These are phyloP conservation scores for Cercospora sp. DNA, from an alignment of 2,329 filamentous ascomycete genomes.

Conservation along the genomic window DNA sequence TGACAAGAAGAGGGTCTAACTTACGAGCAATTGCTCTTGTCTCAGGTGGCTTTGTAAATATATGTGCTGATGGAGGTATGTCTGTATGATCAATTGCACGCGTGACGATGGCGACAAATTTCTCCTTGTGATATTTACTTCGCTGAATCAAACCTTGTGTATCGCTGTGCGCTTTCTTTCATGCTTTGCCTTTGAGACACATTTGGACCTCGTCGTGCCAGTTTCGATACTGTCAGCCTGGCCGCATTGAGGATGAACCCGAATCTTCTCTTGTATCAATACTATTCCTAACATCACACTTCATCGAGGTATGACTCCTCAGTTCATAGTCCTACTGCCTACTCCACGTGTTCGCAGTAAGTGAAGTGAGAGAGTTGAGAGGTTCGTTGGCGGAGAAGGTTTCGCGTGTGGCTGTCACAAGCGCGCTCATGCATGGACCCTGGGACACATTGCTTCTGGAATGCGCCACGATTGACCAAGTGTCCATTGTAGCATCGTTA, in stretches of 20 bases:
- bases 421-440: not conserved
- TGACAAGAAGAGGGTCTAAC: too few species aligned
- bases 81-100: too few species aligned
- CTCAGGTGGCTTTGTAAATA: too few species aligned
- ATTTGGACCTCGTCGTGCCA: not conserved
- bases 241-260: not conserved
- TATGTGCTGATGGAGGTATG: too few species aligned
- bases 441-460: not conserved
- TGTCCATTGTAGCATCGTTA: not conserved
- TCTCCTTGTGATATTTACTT: too few species aligned
- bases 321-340: not conserved
- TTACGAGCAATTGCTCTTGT: too few species aligned
- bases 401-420: not conserved
- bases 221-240: not conserved
- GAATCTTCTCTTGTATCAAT: not conserved
- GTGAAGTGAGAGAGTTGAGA: not conserved
- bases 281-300: not conserved
- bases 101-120: too few species aligned
- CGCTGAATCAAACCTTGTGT: too few species aligned
- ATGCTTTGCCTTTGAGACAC: too few species aligned
- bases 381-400: not conserved
- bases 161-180: too few species aligned
- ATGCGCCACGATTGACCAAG: slow-evolving; percentile 3
- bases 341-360: not conserved
- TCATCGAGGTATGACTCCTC: not conserved